Evolutionary conservation across 2,329 filamentous ascomycete genomes (phyloP).

Genomic region (Zymoseptoria ardabiliae): DNA sequence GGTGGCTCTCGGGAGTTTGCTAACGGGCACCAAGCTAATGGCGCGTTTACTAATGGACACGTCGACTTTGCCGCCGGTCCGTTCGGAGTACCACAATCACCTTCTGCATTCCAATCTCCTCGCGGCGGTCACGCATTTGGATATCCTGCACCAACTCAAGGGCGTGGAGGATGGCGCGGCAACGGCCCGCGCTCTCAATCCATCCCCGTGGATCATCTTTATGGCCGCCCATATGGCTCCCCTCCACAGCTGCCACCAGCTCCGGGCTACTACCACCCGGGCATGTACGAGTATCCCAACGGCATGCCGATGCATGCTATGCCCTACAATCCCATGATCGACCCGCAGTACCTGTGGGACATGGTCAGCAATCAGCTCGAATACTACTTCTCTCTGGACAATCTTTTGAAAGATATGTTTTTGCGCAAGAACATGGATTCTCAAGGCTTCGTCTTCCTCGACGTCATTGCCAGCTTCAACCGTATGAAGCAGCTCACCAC

Average conservation of each 20-base stretch:
- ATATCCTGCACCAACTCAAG: slow-evolving; percentile 25
- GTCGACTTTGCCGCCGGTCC: slow-evolving; percentile 19
- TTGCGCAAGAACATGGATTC: slow-evolving; percentile 89
- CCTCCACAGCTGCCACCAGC: slow-evolving; percentile 33
- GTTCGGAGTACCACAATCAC: slow-evolving; percentile 23
- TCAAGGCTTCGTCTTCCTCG: slow-evolving; percentile 79
- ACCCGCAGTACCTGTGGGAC: slow-evolving; percentile 48
- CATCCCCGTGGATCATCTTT: slow-evolving; percentile 49
- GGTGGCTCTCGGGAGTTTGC: slow-evolving; percentile 26
- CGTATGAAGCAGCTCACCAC: slow-evolving; percentile 67
- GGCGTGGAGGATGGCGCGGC: slow-evolving; percentile 42
- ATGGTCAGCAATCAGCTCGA: slow-evolving; percentile 59
- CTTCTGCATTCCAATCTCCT: slow-evolving; percentile 20
- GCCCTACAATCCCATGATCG: slow-evolving; percentile 51
- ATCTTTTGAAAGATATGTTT: slow-evolving; percentile 87
- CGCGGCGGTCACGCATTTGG: slow-evolving; percentile 22
- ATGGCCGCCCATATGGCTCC: slow-evolving; percentile 28
- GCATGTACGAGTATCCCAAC: slow-evolving; percentile 40
- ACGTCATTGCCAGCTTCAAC: slow-evolving; percentile 77
- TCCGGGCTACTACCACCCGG: slow-evolving; percentile 45
- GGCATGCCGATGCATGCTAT: slow-evolving; percentile 37
- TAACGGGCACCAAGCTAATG: slow-evolving; percentile 22
- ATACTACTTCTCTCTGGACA: slow-evolving; percentile 96
- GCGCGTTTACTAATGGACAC: slow-evolving; percentile 13
- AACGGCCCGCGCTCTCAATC: slow-evolving; percentile 41